Evolutionary conservation across 805 yeast genomes (phyloP), one percentile per base, ranked within the genome.

Genomic region (Komagataella mondaviorum): DNA sequence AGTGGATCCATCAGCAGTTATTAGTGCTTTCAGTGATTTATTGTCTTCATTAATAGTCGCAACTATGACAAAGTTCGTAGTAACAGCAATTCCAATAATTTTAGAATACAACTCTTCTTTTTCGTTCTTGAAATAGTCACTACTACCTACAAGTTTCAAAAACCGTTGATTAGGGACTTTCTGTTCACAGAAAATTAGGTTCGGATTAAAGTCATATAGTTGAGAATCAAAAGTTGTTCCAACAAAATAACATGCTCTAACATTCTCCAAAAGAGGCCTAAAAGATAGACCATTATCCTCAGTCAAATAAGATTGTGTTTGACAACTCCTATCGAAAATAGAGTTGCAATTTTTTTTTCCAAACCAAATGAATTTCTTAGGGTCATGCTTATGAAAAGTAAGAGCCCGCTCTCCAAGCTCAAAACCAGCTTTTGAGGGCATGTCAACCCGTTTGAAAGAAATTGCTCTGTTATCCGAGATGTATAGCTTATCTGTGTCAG

Each of bases 21-120:
- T 88, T 56, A 72, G 75, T 0, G 95, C 91, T 50, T 75, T 73
- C 51, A 89, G 68, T 6, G 79, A 71, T 22, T 51, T 53, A 2
- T 71, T 70, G 22, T 76, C 77, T 12, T 71, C 77, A 14, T 68
- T 66, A 36, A 76, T 66, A 2, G 77, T 68, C 0, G 96, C 96
- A 49, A 83, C 89, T 24, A 91, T 77, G 22, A 86, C 69, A 59
- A 77, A 91, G 24, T 78, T 82, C 22, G 85, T 85, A 17, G 82
- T 78, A 39, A 80, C 70, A 17, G 93, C 88, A 56, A 80, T 81
- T 0, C 95, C 96, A 46, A 85, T 76, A 43, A 85, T 78, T 49
- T 75, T 67, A 2, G 78, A 79, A 58, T 83, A 78, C 3, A 77
- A 59, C 0, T 65, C 70, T 12, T 59, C 63, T 4, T 69, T 65